Conservation (phyloP, 371 early-diverging fungal species). For the Mortierella sp. region DNA sequence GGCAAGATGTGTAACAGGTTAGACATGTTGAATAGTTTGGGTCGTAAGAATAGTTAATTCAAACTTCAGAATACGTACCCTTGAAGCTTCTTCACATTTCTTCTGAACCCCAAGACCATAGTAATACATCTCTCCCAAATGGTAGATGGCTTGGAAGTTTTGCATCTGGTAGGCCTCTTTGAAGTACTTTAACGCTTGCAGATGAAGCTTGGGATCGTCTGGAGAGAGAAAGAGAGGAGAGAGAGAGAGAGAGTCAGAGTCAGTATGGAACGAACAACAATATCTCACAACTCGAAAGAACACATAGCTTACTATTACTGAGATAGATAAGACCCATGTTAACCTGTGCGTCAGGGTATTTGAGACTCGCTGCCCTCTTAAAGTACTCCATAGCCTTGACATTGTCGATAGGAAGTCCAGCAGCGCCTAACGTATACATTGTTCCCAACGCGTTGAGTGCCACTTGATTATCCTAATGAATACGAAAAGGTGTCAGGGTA, state of each 20-base stretch:
- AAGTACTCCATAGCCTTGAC: slow-evolving; percentile 69
- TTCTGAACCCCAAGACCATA: slow-evolving; percentile 55
- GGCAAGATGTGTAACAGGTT: not conserved
- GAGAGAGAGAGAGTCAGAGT: not conserved
- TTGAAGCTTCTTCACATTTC: slow-evolving; percentile 65
- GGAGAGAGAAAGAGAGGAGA: not conserved
- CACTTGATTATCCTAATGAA: slow-evolving; percentile 62
- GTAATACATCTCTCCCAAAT: slow-evolving; percentile 74
- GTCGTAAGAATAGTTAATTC: not conserved
- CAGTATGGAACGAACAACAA: not conserved
- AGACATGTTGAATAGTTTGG: not conserved
- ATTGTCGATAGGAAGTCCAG: slow-evolving; percentile 50
- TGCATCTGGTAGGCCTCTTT: slow-evolving; percentile 68
- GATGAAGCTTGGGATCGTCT: slow-evolving; percentile 26
- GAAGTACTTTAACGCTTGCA: slow-evolving; percentile 41
- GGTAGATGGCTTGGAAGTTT: slow-evolving; percentile 80
- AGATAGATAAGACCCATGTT: slow-evolving; percentile 53
- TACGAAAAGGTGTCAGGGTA: no score
- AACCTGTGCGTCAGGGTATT: slow-evolving; percentile 70
- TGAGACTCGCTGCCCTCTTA: slow-evolving; percentile 67
- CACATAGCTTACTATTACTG: slow-evolving; percentile 54
- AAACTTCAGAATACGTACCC: slow-evolving; percentile 54
- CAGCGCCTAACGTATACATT: slow-evolving; percentile 81
- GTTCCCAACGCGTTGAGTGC: slow-evolving; percentile 81
- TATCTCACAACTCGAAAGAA: not conserved